Base-by-base conservation (phyloP, 2,329 filamentous ascomycete species). In the Exserohilum rostratum region DNA sequence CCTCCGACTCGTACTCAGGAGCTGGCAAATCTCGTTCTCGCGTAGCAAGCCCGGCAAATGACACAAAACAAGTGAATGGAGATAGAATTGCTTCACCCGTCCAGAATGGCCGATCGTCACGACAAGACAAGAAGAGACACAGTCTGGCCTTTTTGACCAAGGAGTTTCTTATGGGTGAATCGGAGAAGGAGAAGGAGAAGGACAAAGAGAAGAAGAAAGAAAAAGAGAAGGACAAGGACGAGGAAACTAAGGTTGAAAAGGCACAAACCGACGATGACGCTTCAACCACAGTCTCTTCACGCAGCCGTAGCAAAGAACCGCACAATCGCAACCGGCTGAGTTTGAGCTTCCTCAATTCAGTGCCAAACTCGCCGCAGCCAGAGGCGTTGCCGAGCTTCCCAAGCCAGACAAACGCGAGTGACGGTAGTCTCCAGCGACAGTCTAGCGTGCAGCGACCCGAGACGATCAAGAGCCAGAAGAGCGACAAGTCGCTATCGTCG, bases 401-500 rank as follows among this genome's bases (percentile, higher is more conserved):
- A 57, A 12, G 55, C 51, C 37, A 47, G 51, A 15, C 34, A 29
- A 51, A 53, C 45, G 44, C 60, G 25, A 72, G 70, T 33, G 60
- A 68, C 30, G 57, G 55, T 17, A 69, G 59, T 50, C 56, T 65
- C 6, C 57, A 56, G 17, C 50, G 51, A 34, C 48, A 61, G 29
- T 25, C 46, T 3, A 65, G 58, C 43, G 53, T 55, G 2, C 62
- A 56, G 11, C 56, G 69, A 11, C 69, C 70, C 1, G 64, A 67
- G 15, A 75, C 70, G 1, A 60, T 68, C 46, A 73, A 69, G 55
- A 79, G 75, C 33, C 68, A 72, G 35, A 73, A 82, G 38, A 78
- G 74, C 45, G 69, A 73, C 25, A 74, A 77, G 3, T 68, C 78
- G 33, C 71, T 75, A 51, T 81, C 82, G 22, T 53, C 60, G 47